Percentiles rank a stretch among this genome's conserved stretches.
Conservation (phyloP, 2,329 filamentous ascomycete species). For the Trichophyton schoenleinii region DNA sequence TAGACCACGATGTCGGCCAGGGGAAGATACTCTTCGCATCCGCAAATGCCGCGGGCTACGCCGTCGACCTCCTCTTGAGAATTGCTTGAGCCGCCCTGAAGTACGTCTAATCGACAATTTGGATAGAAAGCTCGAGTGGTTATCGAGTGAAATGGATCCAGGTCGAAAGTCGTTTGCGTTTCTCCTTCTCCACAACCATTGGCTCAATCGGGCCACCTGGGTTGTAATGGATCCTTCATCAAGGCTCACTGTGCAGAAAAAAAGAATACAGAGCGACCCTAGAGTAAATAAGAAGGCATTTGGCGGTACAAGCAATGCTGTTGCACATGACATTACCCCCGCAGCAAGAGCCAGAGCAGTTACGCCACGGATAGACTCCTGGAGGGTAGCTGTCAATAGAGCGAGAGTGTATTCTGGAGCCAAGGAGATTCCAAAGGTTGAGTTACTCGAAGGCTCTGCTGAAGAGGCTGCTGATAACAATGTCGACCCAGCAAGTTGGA, state of each 20-base stretch:
- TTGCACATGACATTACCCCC: conserved; percentile 12
- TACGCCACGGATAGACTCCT: conserved; percentile 26
- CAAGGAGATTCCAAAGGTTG: conserved; percentile 19
- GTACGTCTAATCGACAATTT: conserved; percentile 24
- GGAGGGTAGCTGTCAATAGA: conserved; percentile 28
- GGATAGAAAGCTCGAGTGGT: conserved; percentile 28
- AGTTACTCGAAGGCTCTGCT: conserved; percentile 25
- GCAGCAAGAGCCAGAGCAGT: conserved; percentile 14
- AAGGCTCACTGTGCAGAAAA: conserved; percentile 21
- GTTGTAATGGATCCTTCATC: conserved; percentile 29
- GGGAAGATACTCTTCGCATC: background rate
- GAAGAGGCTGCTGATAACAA: conserved; percentile 28
- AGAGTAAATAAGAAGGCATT: conserved; percentile 21
- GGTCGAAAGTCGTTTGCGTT: conserved; percentile 31
- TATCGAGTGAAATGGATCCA: conserved; percentile 27
- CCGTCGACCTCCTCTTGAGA: background rate
- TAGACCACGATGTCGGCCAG: background rate
- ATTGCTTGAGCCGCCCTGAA: conserved; percentile 24
- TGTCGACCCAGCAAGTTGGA: conserved; percentile 31
- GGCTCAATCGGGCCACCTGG: conserved; percentile 32
- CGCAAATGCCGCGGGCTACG: background rate
- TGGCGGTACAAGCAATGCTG: conserved; percentile 17
- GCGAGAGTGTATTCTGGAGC: conserved; percentile 22
- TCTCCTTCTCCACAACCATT: conserved; percentile 29
- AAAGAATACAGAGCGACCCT: conserved; percentile 25